Evolutionary conservation across 2,329 filamentous ascomycete genomes (phyloP).

Genomic region (Phaeoacremonium minimum): DNA sequence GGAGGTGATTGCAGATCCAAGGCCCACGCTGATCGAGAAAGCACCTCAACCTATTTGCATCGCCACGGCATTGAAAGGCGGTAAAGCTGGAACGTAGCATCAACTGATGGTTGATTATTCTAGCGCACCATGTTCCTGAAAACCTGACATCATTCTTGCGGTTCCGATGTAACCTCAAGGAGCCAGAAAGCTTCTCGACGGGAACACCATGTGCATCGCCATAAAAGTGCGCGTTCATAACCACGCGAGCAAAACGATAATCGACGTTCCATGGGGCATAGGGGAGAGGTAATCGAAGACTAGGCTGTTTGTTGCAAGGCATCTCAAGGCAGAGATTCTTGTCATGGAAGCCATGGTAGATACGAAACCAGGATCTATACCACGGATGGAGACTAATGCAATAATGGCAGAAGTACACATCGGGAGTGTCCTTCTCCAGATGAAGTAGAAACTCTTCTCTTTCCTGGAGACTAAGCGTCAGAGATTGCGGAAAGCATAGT

Average conservation of each 20-base stretch:
- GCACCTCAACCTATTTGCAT: neutral
- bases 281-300: neutral
- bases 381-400: neutral
- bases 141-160: neutral
- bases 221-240: constrained; percentile 1
- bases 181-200: neutral
- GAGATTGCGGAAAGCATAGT: neutral
- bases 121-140: neutral
- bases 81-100: neutral
- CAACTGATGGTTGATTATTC: constrained; percentile 1
- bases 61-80: neutral
- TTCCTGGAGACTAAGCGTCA: neutral
- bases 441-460: neutral
- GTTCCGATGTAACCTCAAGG: neutral
- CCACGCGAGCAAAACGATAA: neutral
- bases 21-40: neutral
- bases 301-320: neutral
- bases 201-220: neutral
- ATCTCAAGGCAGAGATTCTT: neutral
- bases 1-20: neutral
- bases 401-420: neutral
- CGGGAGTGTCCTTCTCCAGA: neutral
- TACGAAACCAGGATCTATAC: neutral
- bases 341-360: neutral
- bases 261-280: neutral